Base-by-base conservation (phyloP, 169 alveolate genomes). In the Cryptosporidium ubiquitum region DNA sequence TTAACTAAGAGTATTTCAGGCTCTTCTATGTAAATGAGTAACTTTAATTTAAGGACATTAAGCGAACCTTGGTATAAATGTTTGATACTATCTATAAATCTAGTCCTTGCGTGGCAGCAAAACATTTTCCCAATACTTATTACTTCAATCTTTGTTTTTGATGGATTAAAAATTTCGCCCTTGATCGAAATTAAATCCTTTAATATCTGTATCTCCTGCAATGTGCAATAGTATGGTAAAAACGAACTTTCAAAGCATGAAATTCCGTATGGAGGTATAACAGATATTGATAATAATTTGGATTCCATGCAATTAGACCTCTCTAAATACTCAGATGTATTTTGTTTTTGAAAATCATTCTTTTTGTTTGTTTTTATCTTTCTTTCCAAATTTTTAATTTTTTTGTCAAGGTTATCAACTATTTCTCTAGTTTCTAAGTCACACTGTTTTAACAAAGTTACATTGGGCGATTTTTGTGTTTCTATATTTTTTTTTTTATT, bases 261-360 rank as follows among this genome's bases (percentile, higher is more conserved):
- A 23, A 64, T 79, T 61, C 89, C 89, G 12, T 20, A 7, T 35
- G 89, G 89, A n/a, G 89, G 89, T 2, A 40, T 35, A 35, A 79
- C 64, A 5, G 89, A 49, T 42, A 79, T 29, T 26, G 89, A 79
- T 14, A 79, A 29, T 7, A 79, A 37, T 31, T 61, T 79, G 6
- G 64, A 60, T 64, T 79, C 89, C 5, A 64, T n/a, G 20, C 42
- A 12, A 4, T 58, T 74, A 1, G 31, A 74, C 20, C 68, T 33
- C 57, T 74, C 49, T 4, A 55, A 6, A 23, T 33, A 57, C 16
- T 52, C 40, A 18, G 20, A 31, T 5, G 55, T 31, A 9, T 26
- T 26, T 70, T 35, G n/a, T n/a, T 55, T 40, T 35, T 18, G 29
- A 73, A 55, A 31, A 7, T 47, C 37, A 49, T 26, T 35, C 20